Conservation (phyloP, 139 green algal genomes). For the Trebouxia sp. region DNA sequence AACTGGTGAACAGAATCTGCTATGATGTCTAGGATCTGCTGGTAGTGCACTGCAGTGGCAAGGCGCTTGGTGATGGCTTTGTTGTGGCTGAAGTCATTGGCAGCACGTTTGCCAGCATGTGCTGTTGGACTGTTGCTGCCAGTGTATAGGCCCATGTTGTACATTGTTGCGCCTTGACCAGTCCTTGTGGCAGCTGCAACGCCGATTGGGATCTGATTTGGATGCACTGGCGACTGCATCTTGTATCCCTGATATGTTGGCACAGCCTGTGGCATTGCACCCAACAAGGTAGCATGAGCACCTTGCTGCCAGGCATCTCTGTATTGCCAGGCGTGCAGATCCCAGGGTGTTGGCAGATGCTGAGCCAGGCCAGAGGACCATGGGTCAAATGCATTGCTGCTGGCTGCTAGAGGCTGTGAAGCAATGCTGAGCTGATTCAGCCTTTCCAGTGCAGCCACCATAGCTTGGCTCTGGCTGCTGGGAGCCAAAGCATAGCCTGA, state of each 20-base stretch:
- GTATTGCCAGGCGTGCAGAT: not conserved
- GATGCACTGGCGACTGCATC: not conserved
- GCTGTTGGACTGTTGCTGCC: not conserved
- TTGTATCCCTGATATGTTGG: constrained; percentile 3
- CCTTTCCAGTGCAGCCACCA: constrained; percentile 1
- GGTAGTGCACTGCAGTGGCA: constrained; percentile 38
- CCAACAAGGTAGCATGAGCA: not conserved
- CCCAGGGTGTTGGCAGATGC: not conserved
- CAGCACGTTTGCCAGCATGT: not conserved
- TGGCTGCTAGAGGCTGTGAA: not conserved
- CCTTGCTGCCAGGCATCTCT: not conserved
- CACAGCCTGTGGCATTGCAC: not conserved
- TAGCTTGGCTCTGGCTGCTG: not conserved
- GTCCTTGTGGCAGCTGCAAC: constrained; percentile 5
- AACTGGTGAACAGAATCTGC: constrained; percentile 31
- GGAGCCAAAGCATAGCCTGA: not conserved
- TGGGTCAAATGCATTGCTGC: not conserved
- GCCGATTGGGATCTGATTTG: constrained; percentile 8
- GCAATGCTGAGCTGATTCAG: constrained; percentile 17
- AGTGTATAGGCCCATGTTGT: not conserved
- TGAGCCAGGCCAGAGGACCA: not conserved
- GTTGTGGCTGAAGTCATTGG: constrained; percentile 38
- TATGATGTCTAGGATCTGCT: constrained; percentile 44
- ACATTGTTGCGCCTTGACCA: not conserved
- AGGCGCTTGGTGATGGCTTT: constrained; percentile 48